phyloP scores from a whole-genome alignment of 2,329 filamentous ascomycete species.

The Davidsoniella neocaledoniae region DNA sequence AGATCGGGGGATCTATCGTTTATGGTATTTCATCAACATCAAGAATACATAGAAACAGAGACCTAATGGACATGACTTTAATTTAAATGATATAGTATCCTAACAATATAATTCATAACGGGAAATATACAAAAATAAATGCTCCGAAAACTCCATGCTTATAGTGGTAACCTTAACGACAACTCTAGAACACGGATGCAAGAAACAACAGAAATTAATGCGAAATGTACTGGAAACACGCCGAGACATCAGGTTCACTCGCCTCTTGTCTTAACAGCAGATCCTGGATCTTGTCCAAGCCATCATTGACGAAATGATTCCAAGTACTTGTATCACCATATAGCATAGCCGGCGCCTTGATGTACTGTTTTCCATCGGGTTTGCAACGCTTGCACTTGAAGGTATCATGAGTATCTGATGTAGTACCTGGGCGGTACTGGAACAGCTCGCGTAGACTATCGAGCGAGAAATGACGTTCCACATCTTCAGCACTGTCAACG shows the following conservation, averaged over 20 bases:
- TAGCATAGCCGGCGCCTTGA: slow-evolving; percentile 87
- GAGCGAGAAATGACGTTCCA: slow-evolving; percentile 87
- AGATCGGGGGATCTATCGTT: too few species aligned
- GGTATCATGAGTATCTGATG: slow-evolving; percentile 89
- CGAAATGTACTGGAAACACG: slow-evolving; percentile 97
- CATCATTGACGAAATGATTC: slow-evolving; percentile 85
- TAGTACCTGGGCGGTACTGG: slow-evolving; percentile 72
- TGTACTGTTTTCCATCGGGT: slow-evolving; percentile 66
- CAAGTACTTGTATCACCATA: slow-evolving; percentile 98
- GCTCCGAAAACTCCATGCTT: not conserved
- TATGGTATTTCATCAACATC: too few species aligned
- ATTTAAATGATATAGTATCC: too few species aligned
- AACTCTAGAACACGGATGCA: not conserved
- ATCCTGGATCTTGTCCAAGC: slow-evolving; percentile 72
- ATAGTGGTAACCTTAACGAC: not conserved
- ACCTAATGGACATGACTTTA: too few species aligned
- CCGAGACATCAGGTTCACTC: slow-evolving; percentile 63
- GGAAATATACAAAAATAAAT: not conserved
- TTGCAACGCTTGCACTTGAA: slow-evolving; percentile 97
- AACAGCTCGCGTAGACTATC: slow-evolving; percentile 87
- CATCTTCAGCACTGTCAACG: slow-evolving; percentile 90
- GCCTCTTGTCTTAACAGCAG: slow-evolving; percentile 75
- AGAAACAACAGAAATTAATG: slow-evolving; percentile 32
- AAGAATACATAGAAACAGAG: too few species aligned
- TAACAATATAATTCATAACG: not conserved